Percentiles rank a stretch among this genome's conserved stretches.
These are phyloP conservation scores for Penicillium paradoxum DNA, from an alignment of 495 filamentous ascomycete genomes.

Conservation along the genomic window DNA sequence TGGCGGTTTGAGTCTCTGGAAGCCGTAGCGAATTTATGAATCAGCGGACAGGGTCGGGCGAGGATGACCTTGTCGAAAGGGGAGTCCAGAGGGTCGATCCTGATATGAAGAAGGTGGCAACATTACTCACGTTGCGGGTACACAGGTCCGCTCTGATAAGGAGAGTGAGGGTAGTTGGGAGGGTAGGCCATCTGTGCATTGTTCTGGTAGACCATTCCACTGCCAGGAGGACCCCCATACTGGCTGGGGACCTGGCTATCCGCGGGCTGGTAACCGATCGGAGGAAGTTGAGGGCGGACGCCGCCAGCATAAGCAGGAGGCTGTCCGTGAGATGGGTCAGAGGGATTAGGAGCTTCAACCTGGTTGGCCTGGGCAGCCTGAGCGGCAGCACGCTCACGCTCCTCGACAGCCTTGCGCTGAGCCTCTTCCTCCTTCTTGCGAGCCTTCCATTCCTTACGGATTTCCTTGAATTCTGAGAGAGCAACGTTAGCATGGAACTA, in stretches of 20 bases:
- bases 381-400: slow-evolving; percentile 67
- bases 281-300: slow-evolving; percentile 70
- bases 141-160: slow-evolving; percentile 69
- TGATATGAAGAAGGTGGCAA: slow-evolving; percentile 11
- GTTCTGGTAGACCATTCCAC: slow-evolving; percentile 52
- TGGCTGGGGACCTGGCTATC: slow-evolving; percentile 58
- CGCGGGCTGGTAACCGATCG: slow-evolving; percentile 74
- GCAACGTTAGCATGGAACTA: slow-evolving; percentile 9
- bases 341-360: slow-evolving; percentile 50
- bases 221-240: slow-evolving; percentile 56
- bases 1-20: slow-evolving; percentile 42
- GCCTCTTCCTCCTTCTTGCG: slow-evolving; percentile 98
- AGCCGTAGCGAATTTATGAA: slow-evolving; percentile 23
- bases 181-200: slow-evolving; percentile 67
- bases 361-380: slow-evolving; percentile 49
- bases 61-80: slow-evolving; percentile 15
- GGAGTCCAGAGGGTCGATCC: slow-evolving; percentile 14
- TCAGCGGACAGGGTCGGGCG: slow-evolving; percentile 24
- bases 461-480: slow-evolving; percentile 90
- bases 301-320: slow-evolving; percentile 54
- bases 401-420: slow-evolving; percentile 83
- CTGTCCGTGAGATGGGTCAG: slow-evolving; percentile 54
- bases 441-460: slow-evolving; percentile 97
- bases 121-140: slow-evolving; percentile 67
- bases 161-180: slow-evolving; percentile 67